Percentiles rank a stretch among this genome's conserved stretches.
phyloP scores from a whole-genome alignment of 345 rosid genomes.

The Theobroma cacao region DNA sequence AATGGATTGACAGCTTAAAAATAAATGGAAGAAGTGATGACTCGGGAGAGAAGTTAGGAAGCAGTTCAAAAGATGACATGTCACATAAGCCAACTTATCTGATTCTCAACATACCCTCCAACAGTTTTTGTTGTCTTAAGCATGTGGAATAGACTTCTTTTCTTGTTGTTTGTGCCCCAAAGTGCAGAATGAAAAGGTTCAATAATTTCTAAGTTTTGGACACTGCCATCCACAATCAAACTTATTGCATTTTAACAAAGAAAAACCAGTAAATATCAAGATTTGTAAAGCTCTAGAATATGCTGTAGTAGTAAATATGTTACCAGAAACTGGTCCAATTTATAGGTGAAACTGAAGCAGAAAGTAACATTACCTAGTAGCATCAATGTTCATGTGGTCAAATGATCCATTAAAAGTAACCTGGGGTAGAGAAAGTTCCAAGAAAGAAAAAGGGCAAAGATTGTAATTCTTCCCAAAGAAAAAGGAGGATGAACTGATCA shows the following conservation, averaged over 20 bases:
- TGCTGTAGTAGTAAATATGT: not conserved
- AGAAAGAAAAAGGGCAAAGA: not conserved
- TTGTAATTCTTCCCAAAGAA: conserved; percentile 14
- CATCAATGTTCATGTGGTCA: conserved; percentile 94
- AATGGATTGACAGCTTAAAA: not conserved
- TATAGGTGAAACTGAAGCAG: conserved; percentile 2
- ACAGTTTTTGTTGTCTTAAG: conserved; percentile 92
- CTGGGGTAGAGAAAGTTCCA: conserved; percentile 33
- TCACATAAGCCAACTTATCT: conserved; percentile 7
- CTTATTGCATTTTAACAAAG: not conserved
- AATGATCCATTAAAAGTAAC: conserved; percentile 96
- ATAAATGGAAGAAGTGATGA: not conserved
- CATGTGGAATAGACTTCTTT: conserved; percentile 92
- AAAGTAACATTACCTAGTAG: conserved; percentile 61
- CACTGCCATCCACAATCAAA: conserved; percentile 48
- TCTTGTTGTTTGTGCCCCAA: conserved; percentile 88
- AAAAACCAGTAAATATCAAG: not conserved
- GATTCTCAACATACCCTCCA: conserved; percentile 66
- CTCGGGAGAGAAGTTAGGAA: conserved; percentile 4
- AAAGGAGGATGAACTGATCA: not conserved
- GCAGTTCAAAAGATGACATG: conserved; percentile 10
- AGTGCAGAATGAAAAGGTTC: conserved; percentile 82
- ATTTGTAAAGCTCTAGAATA: not conserved
- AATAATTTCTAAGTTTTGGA: conserved; percentile 86
- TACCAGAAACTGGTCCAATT: not conserved